A percentile compares a stretch with the other conserved stretches of the same genome.
Evolutionary conservation across 2,329 filamentous ascomycete genomes (phyloP).

Genomic region (Sporothrix luriei): DNA sequence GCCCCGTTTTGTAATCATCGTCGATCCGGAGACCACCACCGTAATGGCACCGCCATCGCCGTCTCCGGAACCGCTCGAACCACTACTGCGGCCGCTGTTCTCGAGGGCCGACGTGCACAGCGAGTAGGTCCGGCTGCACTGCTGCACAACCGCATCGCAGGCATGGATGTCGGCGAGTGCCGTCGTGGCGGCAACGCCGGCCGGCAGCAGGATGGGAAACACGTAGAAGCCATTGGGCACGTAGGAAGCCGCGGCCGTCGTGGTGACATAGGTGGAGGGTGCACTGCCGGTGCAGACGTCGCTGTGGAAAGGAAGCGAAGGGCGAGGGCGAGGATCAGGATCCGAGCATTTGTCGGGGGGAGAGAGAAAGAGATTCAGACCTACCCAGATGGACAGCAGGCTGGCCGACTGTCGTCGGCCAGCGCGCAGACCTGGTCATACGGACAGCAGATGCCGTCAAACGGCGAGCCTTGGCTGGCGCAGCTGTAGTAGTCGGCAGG

Average conservation of each 20-base stretch:
- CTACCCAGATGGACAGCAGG: conserved; percentile 59
- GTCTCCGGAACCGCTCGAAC: conserved; percentile 38
- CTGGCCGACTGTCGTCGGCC: conserved; percentile 53
- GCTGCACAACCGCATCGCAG: conserved; percentile 55
- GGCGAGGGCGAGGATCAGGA: not conserved
- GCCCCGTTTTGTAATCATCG: conserved; percentile 42
- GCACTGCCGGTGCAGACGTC: conserved; percentile 60
- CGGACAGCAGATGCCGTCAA: conserved; percentile 55
- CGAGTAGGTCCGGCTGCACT: conserved; percentile 58
- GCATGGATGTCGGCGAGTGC: conserved; percentile 54
- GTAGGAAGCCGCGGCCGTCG: conserved; percentile 50
- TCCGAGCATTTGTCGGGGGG: not conserved
- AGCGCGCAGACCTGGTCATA: conserved; percentile 55
- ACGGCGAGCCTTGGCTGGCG: conserved; percentile 51
- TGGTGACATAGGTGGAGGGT: conserved; percentile 45
- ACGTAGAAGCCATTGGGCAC: conserved; percentile 62
- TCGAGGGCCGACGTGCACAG: conserved; percentile 56
- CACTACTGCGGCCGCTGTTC: conserved; percentile 41
- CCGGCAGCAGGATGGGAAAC: conserved; percentile 57
- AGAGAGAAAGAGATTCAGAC: conserved; percentile 36
- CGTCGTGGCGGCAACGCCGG: conserved; percentile 40
- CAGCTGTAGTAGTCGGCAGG: conserved; percentile 56
- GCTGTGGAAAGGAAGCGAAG: conserved; percentile 40
- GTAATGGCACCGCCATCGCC: conserved; percentile 33
- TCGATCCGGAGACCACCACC: conserved; percentile 26